phyloP scores from a whole-genome alignment of 257 asterid species.

The Salvia splendens region DNA sequence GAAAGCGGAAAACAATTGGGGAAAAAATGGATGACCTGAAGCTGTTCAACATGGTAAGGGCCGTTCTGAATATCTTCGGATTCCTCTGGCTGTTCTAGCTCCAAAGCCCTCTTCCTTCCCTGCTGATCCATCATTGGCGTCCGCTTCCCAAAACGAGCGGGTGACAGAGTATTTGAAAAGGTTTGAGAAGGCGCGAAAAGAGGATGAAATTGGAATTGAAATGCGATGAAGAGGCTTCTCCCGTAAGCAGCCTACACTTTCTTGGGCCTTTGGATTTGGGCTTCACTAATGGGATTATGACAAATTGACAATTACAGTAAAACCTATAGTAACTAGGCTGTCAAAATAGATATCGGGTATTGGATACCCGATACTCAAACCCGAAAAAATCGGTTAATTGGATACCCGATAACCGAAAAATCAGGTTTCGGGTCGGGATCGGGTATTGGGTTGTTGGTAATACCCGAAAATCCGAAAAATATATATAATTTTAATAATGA shows the following conservation, averaged over 20 bases:
- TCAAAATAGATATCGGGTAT: too few species aligned
- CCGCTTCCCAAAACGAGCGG: not conserved
- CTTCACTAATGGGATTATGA: not conserved
- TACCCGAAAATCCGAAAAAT: too few species aligned
- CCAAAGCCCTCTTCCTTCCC: constrained; percentile 50
- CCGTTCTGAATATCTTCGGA: constrained; percentile 72
- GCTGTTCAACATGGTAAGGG: constrained; percentile 81
- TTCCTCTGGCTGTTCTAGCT: constrained; percentile 59
- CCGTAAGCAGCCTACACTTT: constrained; percentile 5
- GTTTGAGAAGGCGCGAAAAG: constrained; percentile 44
- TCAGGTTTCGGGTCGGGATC: too few species aligned
- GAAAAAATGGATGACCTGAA: constrained; percentile 52
- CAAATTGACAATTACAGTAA: too few species aligned
- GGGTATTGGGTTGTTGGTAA: too few species aligned
- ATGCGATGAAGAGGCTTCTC: constrained; percentile 24
- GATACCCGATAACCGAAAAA: too few species aligned
- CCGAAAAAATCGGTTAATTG: too few species aligned
- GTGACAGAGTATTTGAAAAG: constrained; percentile 34
- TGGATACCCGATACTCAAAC: too few species aligned
- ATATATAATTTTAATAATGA: too few species aligned
- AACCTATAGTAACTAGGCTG: too few species aligned
- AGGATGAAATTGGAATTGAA: not conserved
- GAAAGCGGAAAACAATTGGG: not conserved
- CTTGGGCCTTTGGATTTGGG: not conserved
- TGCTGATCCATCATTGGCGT: constrained; percentile 68